phyloP scores from a whole-genome alignment of 306 rosid genomes.

The Alnus rubra region DNA sequence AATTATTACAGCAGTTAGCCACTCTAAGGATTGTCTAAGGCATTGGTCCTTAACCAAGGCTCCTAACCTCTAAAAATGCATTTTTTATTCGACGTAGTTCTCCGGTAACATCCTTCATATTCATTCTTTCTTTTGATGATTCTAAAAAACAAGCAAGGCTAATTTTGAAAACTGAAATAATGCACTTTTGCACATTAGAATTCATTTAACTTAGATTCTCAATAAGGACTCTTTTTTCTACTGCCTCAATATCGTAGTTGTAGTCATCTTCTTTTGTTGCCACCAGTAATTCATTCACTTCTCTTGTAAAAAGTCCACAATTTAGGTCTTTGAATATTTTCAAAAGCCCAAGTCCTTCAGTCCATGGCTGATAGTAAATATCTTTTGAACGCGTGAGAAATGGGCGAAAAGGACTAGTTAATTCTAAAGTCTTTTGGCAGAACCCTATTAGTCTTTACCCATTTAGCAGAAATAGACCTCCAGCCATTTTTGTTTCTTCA shows the following conservation, averaged over 20 bases:
- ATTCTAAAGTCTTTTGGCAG: too few species aligned
- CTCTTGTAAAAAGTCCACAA: slow-evolving; percentile 36
- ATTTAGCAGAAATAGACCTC: too few species aligned
- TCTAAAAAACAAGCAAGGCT: slow-evolving; percentile 35
- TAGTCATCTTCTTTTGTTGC: background rate
- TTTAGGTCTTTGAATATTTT: too few species aligned
- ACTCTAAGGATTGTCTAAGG: too few species aligned
- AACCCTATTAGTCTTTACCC: too few species aligned
- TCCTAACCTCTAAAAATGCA: background rate
- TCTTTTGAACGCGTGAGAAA: too few species aligned
- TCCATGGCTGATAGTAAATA: too few species aligned
- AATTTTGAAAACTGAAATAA: slow-evolving; percentile 12
- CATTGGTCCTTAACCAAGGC: background rate
- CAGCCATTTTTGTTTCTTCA: too few species aligned
- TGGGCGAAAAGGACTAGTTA: too few species aligned
- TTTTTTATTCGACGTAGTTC: slow-evolving; percentile 20
- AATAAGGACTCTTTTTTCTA: background rate
- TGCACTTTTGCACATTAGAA: slow-evolving; percentile 15
- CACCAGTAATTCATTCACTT: background rate
- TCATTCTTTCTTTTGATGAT: slow-evolving; percentile 34
- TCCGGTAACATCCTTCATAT: slow-evolving; percentile 24
- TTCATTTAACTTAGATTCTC: slow-evolving; percentile 1
- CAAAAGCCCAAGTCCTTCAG: too few species aligned
- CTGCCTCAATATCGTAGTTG: background rate
- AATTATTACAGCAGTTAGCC: too few species aligned